Percentiles rank a stretch among this genome's conserved stretches.
phyloP scores from a whole-genome alignment of 2,329 filamentous ascomycete genomes.

The Ampelomyces quisqualis region DNA sequence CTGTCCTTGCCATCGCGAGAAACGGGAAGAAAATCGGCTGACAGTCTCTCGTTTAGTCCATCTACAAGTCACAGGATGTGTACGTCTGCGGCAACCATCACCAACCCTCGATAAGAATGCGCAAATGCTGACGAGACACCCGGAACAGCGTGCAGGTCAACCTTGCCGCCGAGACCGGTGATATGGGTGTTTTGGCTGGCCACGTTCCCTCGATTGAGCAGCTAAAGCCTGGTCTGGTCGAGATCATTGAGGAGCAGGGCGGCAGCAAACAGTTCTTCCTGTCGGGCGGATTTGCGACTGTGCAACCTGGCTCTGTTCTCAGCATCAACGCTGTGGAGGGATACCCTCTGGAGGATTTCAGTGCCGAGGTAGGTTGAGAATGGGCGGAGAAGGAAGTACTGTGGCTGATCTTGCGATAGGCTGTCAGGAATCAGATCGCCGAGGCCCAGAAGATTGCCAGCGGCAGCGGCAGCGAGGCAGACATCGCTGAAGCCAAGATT shows the following conservation, averaged over 20 bases:
- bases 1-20: constrained; percentile 1
- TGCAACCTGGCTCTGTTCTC: constrained; percentile 90
- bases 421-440: constrained; percentile 83
- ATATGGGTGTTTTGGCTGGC: constrained; percentile 99
- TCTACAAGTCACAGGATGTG: constrained; percentile 72
- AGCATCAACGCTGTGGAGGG: constrained; percentile 99
- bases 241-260: constrained; percentile 91
- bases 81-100: constrained; percentile 51
- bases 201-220: constrained; percentile 99
- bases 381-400: not conserved
- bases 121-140: constrained; percentile 33
- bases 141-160: constrained; percentile 86
- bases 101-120: constrained; percentile 22
- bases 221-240: constrained; percentile 92
- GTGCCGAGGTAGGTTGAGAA: constrained; percentile 62
- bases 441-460: constrained; percentile 94
- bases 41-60: constrained; percentile 53
- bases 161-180: constrained; percentile 94
- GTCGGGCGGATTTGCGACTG: constrained; percentile 93
- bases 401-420: constrained; percentile 46
- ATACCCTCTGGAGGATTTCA: constrained; percentile 94
- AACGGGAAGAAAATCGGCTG: constrained; percentile 17
- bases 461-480: constrained; percentile 90
- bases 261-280: constrained; percentile 97
- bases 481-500: constrained; percentile 98